phyloP scores from a whole-genome alignment of 305 asterid species.

The Fraxinus sp. region DNA sequence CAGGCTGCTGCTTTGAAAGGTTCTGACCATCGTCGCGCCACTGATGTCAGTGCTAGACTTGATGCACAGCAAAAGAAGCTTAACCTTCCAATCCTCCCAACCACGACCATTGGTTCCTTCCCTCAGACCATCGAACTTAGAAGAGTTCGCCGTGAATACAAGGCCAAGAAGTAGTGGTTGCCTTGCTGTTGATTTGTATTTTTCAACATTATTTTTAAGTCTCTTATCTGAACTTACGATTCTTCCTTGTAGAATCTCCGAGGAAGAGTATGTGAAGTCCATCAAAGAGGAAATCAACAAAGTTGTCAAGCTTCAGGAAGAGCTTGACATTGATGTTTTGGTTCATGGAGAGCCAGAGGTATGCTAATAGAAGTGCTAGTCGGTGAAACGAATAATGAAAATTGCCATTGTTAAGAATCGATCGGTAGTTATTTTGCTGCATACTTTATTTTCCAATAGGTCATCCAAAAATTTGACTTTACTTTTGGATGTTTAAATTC shows the following conservation, averaged over 20 bases:
- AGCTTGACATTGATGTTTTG: constrained; percentile 76
- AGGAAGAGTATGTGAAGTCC: constrained; percentile 60
- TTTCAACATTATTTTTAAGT: neutral
- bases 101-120: constrained; percentile 81
- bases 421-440: neutral
- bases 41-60: constrained; percentile 70
- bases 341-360: constrained; percentile 91
- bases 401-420: neutral
- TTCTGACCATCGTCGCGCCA: constrained; percentile 72
- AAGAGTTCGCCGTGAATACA: constrained; percentile 81
- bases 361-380: constrained; percentile 3
- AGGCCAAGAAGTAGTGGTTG: constrained; percentile 59
- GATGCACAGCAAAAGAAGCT: constrained; percentile 82
- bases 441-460: neutral
- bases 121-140: constrained; percentile 77
- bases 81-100: constrained; percentile 73
- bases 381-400: neutral
- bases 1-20: constrained; percentile 73
- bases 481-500: constrained; percentile 20
- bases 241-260: constrained; percentile 53
- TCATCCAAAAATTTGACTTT: neutral
- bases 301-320: constrained; percentile 80
- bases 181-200: constrained; percentile 6
- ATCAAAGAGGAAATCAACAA: constrained; percentile 68
- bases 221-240: constrained; percentile 6